Percentiles rank a stretch among this genome's conserved stretches.
Conservation (phyloP, 257 asterid species). For the Nicotiana obtusifolia region DNA sequence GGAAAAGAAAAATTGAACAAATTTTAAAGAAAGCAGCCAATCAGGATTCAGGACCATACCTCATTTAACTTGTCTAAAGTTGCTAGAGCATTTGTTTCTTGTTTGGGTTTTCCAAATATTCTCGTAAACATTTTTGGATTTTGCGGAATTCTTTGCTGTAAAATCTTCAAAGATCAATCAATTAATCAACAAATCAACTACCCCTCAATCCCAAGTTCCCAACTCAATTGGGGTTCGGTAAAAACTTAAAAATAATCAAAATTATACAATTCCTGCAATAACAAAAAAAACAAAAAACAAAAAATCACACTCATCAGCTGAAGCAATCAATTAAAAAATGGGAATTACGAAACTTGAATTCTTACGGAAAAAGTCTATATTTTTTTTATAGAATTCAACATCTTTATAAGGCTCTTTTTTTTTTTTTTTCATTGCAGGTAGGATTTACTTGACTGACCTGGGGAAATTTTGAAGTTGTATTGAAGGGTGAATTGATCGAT, state of each 20-base stretch:
- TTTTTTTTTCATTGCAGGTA: not conserved
- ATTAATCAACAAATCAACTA: not conserved
- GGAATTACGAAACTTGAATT: not conserved
- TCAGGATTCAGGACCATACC: conserved; percentile 30
- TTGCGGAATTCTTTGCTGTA: not conserved
- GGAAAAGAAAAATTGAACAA: not conserved
- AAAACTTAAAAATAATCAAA: not conserved
- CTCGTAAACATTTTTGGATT: conserved; percentile 55
- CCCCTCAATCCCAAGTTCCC: not conserved
- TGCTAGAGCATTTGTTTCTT: conserved; percentile 56
- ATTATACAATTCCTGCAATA: not conserved
- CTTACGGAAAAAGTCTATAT: not conserved
- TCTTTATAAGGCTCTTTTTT: not conserved
- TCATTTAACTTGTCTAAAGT: conserved; percentile 66
- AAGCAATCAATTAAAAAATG: not conserved
- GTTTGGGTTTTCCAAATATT: conserved; percentile 65
- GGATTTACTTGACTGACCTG: not conserved
- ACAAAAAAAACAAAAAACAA: not conserved
- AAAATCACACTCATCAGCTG: not conserved
- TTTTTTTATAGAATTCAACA: not conserved
- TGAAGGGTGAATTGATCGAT: not conserved
- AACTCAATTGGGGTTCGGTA: not conserved
- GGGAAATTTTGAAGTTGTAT: not conserved
- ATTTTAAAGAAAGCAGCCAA: not conserved
- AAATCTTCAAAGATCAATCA: not conserved